Percentiles rank a stretch among this genome's conserved stretches.
Conservation (phyloP, 2,329 filamentous ascomycete genomes). For the Akanthomyces dipterigenus region DNA sequence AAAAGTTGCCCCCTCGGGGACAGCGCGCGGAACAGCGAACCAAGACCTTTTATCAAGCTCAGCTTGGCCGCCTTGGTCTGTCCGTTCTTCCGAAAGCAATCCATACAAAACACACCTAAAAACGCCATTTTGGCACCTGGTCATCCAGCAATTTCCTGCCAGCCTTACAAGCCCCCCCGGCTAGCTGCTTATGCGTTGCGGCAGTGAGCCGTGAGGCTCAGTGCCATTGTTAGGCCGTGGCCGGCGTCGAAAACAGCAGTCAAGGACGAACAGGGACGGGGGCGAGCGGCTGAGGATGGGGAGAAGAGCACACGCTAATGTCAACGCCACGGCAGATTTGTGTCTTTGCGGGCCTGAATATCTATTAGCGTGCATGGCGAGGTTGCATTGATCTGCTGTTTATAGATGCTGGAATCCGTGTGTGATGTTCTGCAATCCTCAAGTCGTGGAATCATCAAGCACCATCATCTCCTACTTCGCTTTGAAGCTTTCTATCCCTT, state of each 20-base stretch:
- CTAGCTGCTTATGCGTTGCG: neutral
- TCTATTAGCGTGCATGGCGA: neutral
- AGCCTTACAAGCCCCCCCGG: neutral
- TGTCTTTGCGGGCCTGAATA: neutral
- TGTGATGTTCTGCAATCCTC: too few relatives aligned
- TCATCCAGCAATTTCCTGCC: neutral
- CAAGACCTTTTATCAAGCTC: neutral
- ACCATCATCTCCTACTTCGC: too few relatives aligned
- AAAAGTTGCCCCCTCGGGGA: too few relatives aligned
- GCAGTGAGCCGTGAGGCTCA: neutral
- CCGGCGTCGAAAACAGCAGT: neutral
- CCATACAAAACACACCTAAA: neutral
- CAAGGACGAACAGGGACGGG: neutral
- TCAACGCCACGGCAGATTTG: constrained; percentile 10
- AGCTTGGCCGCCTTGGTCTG: neutral
- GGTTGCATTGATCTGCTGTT: neutral
- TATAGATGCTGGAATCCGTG: neutral
- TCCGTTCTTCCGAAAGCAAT: neutral
- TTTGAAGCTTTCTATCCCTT: too few relatives aligned
- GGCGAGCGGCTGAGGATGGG: constrained; percentile 5
- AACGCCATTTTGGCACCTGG: neutral
- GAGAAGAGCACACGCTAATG: neutral
- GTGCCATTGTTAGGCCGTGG: neutral
- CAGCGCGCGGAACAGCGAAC: neutral
- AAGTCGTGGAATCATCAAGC: too few relatives aligned